Conservation (phyloP, 352 stramenopile species). For the Discostella stelligera region DNA sequence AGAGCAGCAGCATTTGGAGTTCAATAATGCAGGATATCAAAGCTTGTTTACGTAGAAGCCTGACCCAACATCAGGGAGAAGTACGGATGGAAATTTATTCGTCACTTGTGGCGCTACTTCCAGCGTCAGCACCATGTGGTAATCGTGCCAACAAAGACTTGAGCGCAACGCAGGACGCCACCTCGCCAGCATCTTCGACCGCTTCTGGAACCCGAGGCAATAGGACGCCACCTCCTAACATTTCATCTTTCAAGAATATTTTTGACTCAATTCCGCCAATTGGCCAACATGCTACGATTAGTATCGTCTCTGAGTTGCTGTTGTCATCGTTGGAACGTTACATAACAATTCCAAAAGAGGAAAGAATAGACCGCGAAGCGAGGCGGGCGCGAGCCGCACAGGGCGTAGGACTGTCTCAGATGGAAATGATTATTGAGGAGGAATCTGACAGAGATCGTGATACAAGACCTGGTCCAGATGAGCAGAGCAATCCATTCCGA, state of each 20-base stretch:
- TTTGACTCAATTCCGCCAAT: slow-evolving; percentile 12
- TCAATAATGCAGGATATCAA: slow-evolving; percentile 39
- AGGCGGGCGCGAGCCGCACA: slow-evolving; percentile 22
- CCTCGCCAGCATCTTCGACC: slow-evolving; percentile 16
- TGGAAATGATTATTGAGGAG: slow-evolving; percentile 24
- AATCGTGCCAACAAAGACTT: background rate
- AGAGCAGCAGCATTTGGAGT: slow-evolving; percentile 10
- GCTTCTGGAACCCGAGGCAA: slow-evolving; percentile 1
- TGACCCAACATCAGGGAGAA: slow-evolving; percentile 44
- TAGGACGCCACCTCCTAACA: slow-evolving; percentile 1
- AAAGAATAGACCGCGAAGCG: slow-evolving; percentile 32
- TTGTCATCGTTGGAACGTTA: slow-evolving; percentile 38
- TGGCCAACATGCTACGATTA: slow-evolving; percentile 17
- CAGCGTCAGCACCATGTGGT: background rate
- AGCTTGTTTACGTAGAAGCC: slow-evolving; percentile 41
- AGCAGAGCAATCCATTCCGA: slow-evolving; percentile 33
- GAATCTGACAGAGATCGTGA: slow-evolving; percentile 2
- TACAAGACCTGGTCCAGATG: slow-evolving; percentile 2
- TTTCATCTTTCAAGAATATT: slow-evolving; percentile 9
- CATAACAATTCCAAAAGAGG: slow-evolving; percentile 37
- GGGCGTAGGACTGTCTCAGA: slow-evolving; percentile 40
- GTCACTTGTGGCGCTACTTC: slow-evolving; percentile 37
- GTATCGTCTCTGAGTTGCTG: slow-evolving; percentile 36
- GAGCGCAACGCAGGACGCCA: slow-evolving; percentile 28
- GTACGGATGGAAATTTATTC: slow-evolving; percentile 49